phyloP scores from a whole-genome alignment of 257 asterid genomes.

The Solanum neorickii region DNA sequence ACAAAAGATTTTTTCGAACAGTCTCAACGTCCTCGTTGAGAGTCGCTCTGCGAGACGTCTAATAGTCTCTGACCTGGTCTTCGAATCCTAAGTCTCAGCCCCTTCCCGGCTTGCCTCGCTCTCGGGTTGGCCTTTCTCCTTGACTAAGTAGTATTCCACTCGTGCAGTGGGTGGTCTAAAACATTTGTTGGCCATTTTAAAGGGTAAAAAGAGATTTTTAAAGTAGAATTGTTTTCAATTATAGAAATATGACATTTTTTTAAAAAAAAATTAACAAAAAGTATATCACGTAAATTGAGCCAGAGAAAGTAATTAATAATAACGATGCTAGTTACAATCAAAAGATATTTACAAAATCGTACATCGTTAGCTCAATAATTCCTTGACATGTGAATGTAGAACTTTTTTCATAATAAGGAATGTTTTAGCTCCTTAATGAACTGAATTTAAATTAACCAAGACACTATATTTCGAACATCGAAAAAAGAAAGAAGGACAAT shows the following conservation, averaged over 20 bases:
- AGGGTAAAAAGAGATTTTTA: neutral
- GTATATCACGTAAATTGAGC: neutral
- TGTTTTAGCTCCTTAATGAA: neutral
- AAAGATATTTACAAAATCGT: neutral
- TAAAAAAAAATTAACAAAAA: neutral
- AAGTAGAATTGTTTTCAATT: neutral
- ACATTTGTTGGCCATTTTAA: neutral
- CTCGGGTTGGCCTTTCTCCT: too few relatives aligned
- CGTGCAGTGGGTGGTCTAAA: too few relatives aligned
- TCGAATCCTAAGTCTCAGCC: too few relatives aligned
- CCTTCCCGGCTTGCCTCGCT: too few relatives aligned
- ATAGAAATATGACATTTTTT: neutral
- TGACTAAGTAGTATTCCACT: too few relatives aligned
- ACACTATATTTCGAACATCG: neutral
- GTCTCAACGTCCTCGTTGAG: too few relatives aligned
- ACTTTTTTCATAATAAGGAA: neutral
- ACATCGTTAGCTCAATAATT: accelerated
- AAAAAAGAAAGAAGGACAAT: neutral
- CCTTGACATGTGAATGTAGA: neutral
- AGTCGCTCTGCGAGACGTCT: too few relatives aligned
- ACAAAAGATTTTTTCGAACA: too few relatives aligned
- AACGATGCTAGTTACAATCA: accelerated
- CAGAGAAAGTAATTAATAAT: accelerated
- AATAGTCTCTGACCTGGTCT: too few relatives aligned
- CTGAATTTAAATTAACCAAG: neutral